Evolutionary conservation across 768 basidiomycete genomes (phyloP).

Genomic region (Tubosaeta brunneosetosa): DNA sequence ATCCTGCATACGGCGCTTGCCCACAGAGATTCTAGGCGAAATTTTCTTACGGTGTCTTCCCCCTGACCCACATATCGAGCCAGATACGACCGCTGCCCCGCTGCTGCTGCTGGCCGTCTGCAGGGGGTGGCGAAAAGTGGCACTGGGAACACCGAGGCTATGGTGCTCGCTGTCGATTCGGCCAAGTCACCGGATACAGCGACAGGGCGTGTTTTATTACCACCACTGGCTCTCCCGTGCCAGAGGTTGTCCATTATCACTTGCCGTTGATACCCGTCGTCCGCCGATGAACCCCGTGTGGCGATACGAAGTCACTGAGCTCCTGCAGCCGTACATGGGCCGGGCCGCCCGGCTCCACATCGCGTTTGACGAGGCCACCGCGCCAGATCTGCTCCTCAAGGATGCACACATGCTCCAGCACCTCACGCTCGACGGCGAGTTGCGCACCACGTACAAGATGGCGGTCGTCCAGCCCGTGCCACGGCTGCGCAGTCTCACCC

Average conservation of each 20-base stretch:
- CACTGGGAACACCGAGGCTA: constrained; percentile 37
- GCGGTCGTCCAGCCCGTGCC: constrained; percentile 3
- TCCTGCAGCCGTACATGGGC: constrained; percentile 17
- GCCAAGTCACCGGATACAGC: constrained; percentile 3
- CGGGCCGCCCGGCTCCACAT: constrained; percentile 10
- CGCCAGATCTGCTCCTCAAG: constrained; percentile 12
- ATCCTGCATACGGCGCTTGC: constrained; percentile 34
- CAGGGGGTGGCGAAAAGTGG: constrained; percentile 39
- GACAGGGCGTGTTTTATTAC: constrained; percentile 11
- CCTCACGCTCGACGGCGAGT: constrained; percentile 11
- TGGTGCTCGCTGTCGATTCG: constrained; percentile 41
- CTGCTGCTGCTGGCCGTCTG: constrained; percentile 39
- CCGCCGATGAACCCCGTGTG: constrained; percentile 15
- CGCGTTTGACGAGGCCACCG: constrained; percentile 8
- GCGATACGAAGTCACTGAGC: constrained; percentile 19
- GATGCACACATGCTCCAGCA: constrained; percentile 18
- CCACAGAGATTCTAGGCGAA: constrained; percentile 43
- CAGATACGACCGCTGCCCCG: constrained; percentile 27
- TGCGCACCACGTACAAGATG: constrained; percentile 5
- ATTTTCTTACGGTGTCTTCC: constrained; percentile 41
- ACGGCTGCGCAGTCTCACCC: constrained; percentile 12
- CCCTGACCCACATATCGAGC: constrained; percentile 21
- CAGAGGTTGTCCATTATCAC: constrained; percentile 16
- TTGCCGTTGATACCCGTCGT: constrained; percentile 15
- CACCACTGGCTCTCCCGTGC: constrained; percentile 21